Conservation (phyloP, 768 basidiomycete species). For the Boletus huronensis region DNA sequence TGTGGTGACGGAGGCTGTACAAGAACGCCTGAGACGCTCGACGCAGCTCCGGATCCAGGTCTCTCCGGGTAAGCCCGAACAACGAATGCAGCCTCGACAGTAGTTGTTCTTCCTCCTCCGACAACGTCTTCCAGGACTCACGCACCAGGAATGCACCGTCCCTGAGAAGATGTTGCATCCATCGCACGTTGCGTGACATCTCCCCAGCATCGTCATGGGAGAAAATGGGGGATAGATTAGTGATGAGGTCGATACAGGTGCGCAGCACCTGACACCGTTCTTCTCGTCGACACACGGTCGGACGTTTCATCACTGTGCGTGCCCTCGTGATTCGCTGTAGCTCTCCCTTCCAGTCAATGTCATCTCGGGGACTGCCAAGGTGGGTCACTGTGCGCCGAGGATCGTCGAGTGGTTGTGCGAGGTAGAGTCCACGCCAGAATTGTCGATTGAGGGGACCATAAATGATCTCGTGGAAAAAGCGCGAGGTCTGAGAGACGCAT, state of each 20-base stretch:
- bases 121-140: constrained; percentile 18
- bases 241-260: constrained; percentile 51
- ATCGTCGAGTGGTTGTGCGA: constrained; percentile 61
- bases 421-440: constrained; percentile 67
- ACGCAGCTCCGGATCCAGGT: constrained; percentile 33
- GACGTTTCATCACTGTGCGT: constrained; percentile 41
- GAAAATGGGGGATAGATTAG: constrained; percentile 38
- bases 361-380: constrained; percentile 23
- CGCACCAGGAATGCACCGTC: constrained; percentile 45
- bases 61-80: constrained; percentile 51
- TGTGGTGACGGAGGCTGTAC: constrained; percentile 61
- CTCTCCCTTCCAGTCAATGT: constrained; percentile 50
- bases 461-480: constrained; percentile 39
- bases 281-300: constrained; percentile 35
- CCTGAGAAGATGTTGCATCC: constrained; percentile 45
- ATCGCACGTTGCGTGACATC: constrained; percentile 49
- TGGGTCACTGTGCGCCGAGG: constrained; percentile 47
- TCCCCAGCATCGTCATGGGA: constrained; percentile 23
- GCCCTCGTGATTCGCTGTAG: constrained; percentile 57
- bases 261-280: constrained; percentile 43
- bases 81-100: constrained; percentile 51
- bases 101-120: constrained; percentile 42
- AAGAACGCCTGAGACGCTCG: constrained; percentile 51
- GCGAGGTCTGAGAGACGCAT: constrained; percentile 48
- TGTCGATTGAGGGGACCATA: constrained; percentile 41